Conservation (phyloP, 2,329 filamentous ascomycete genomes). For the Trichoderma endophyticum region DNA sequence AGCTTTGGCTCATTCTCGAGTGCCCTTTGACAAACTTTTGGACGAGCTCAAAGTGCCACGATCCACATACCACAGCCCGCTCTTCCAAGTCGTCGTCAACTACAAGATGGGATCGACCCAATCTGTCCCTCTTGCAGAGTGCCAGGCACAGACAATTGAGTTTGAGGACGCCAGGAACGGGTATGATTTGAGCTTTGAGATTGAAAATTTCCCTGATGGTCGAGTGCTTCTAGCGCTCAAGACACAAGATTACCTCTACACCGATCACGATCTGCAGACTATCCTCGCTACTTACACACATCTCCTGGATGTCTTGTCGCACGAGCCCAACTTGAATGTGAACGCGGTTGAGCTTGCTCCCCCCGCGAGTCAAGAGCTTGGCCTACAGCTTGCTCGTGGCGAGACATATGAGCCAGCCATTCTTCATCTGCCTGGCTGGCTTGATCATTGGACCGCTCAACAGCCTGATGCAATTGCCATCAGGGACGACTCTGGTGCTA, state of each 20-base stretch:
- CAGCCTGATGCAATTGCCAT: background rate
- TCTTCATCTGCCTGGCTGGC: background rate
- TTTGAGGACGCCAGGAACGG: slow-evolving; percentile 24
- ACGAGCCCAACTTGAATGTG: background rate
- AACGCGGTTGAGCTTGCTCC: background rate
- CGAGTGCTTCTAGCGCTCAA: slow-evolving; percentile 10
- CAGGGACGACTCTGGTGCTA: background rate
- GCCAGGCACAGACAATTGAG: slow-evolving; percentile 21
- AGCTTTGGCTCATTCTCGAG: slow-evolving; percentile 22
- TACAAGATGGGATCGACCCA: slow-evolving; percentile 38
- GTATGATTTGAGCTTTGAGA: slow-evolving; percentile 22
- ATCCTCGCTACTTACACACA: slow-evolving; percentile 14
- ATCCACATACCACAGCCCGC: slow-evolving; percentile 36
- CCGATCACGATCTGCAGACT: background rate
- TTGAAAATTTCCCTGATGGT: slow-evolving; percentile 17
- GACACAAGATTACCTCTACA: background rate
- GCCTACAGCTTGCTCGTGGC: background rate
- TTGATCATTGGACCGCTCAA: background rate
- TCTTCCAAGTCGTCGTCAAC: slow-evolving; percentile 48
- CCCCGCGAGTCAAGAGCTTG: background rate
- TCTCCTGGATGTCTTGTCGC: slow-evolving; percentile 15
- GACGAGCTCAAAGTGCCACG: slow-evolving; percentile 40
- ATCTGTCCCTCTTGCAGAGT: slow-evolving; percentile 26
- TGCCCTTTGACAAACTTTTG: slow-evolving; percentile 47
- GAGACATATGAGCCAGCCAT: background rate